These are phyloP conservation scores for Dendrobium nobile DNA, from an alignment of 106 monocot genomes.

Conservation along the genomic window DNA sequence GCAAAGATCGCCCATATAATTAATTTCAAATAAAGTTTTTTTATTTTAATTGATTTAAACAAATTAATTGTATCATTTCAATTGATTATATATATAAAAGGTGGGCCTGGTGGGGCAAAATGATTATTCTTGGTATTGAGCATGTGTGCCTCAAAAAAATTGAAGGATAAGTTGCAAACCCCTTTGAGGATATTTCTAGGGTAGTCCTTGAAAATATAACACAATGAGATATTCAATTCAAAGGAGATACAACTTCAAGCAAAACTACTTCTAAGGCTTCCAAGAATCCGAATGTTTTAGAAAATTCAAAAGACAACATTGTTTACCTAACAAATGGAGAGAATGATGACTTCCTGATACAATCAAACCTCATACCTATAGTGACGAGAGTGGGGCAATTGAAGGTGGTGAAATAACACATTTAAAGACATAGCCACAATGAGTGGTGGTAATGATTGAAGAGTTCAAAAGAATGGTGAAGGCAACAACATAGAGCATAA, in stretches of 20 bases:
- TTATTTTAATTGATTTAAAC: too few species aligned
- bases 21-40: too few species aligned
- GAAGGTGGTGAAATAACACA: conserved; percentile 11
- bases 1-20: too few species aligned
- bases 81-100: too few species aligned
- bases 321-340: conserved; percentile 15
- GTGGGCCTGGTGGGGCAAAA: too few species aligned
- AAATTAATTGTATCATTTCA: too few species aligned
- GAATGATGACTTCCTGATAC: conserved; percentile 19
- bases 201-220: conserved; percentile 22
- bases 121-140: too few species aligned
- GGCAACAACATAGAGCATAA: conserved; percentile 9
- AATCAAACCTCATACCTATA: conserved; percentile 24
- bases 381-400: conserved; percentile 32
- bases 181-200: conserved; percentile 29
- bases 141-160: neutral
- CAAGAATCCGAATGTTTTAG: conserved; percentile 8
- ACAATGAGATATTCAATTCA: conserved; percentile 1
- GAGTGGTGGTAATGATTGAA: neutral
- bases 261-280: conserved; percentile 19
- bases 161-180: conserved; percentile 13
- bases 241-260: neutral
- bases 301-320: conserved; percentile 16
- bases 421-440: conserved; percentile 5
- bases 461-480: conserved; percentile 3